Base-by-base conservation (phyloP, 192 early-diverging fungal genomes). In the Allomyces macrogynus region DNA sequence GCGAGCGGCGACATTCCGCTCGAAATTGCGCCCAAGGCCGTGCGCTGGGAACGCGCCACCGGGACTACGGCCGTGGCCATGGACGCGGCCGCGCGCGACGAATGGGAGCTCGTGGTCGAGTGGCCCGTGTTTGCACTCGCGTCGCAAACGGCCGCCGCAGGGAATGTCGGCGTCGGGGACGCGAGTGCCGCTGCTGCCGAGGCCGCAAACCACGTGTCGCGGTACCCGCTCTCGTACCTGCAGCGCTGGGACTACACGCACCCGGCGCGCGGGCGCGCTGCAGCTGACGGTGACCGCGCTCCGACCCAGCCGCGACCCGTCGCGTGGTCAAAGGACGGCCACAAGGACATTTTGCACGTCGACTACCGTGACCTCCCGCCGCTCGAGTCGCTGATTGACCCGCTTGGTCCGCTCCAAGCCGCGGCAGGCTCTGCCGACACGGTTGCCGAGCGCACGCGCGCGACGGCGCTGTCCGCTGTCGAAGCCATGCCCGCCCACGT, bases 1-100 rank as follows among this genome's bases (percentile, higher is more conserved):
- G 79, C 78, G 18, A 71, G 71, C 23, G 78, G 66, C 62, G 66
- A 75, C 43, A 68, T 80, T 20, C 26, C 40, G n/a, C 62, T 61
- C 61, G 61, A 23, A 0, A 62, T 62, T 23, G n/a, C n/a, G 61
- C 61, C 61, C n/a, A 11, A 22, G 8, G n/a, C n/a, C 23, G 61
- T 23, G 18, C 11, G 11, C 20, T 25, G 22, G 61, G 23, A 12
- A 1, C 23, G 61, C 24, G 23, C 20, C 61, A 25, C 4, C 4
- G 23, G 22, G 61, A 62, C 18, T 0, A 23, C 24, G 10, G 61
- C 22, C 9, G 11, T 12, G 61, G 61, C 22, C 61, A 23, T 23
- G 61, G 61, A 25, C 22, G 61, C 61, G 23, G 60, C 60, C 0
- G 60, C 60, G 20, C 1, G 20, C 11, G 61, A 62, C 61, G n/a